A percentile compares a stretch with the other conserved stretches of the same genome.
Evolutionary conservation across 208 protist genomes (phyloP).

Genomic region (Crithidia thermophila): DNA sequence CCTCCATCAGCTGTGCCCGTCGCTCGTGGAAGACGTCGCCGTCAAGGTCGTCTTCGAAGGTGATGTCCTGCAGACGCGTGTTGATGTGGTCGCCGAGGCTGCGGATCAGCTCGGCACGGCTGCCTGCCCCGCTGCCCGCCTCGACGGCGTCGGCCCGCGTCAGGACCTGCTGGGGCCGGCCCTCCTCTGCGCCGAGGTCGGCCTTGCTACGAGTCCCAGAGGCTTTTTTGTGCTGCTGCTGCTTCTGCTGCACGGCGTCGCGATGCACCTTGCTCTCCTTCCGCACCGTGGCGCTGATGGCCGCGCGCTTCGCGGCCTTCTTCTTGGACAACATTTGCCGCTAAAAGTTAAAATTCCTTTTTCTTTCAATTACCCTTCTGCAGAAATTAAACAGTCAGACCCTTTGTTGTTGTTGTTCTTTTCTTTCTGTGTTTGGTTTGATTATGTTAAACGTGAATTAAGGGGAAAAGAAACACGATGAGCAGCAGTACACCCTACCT

Average conservation of each 20-base stretch:
- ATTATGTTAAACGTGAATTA: too few relatives aligned
- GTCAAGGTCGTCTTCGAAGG: slow-evolving; percentile 78
- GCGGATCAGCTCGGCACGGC: slow-evolving; percentile 47
- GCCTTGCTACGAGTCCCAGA: too few relatives aligned
- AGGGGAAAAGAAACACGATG: too few relatives aligned
- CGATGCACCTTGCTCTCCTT: slow-evolving; percentile 31
- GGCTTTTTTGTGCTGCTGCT: neutral
- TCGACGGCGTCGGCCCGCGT: slow-evolving; percentile 32
- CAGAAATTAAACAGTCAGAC: neutral
- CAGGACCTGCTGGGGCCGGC: neutral
- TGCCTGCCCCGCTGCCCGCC: slow-evolving; percentile 25
- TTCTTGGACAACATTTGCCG: slow-evolving; percentile 72
- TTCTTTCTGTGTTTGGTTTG: too few relatives aligned
- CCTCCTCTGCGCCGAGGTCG: neutral
- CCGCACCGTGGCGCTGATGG: slow-evolving; percentile 42
- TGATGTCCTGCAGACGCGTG: slow-evolving; percentile 77
- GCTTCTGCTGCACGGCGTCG: slow-evolving; percentile 13
- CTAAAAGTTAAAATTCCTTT: neutral
- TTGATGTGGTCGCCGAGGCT: slow-evolving; percentile 84
- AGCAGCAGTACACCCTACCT: too few relatives aligned
- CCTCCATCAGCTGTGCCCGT: slow-evolving; percentile 71
- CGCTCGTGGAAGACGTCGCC: slow-evolving; percentile 77
- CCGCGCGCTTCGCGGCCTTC: slow-evolving; percentile 44
- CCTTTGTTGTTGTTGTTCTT: too few relatives aligned
- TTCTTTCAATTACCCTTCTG: neutral